These are phyloP conservation scores for Schizophyllum commune DNA, from an alignment of 1,284 basidiomycete species.

Conservation along the genomic window DNA sequence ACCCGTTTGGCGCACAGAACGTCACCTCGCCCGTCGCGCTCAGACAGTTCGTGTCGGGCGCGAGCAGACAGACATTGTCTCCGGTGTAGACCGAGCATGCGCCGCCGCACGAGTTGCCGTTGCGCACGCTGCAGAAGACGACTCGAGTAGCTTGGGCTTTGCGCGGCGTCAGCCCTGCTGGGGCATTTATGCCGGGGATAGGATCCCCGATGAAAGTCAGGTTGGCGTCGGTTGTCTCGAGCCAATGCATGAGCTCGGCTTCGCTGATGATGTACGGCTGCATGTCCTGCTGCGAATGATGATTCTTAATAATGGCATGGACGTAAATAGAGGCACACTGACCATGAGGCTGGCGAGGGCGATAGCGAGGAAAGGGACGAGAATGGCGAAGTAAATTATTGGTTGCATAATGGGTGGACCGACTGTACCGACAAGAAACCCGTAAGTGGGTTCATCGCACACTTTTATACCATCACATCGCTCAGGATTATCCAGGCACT, in stretches of 20 bases:
- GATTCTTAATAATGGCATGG: no score
- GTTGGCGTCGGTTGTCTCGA: slow-evolving; percentile 17
- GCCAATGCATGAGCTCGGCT: slow-evolving; percentile 14
- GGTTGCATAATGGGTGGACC: no score
- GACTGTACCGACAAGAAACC: no score
- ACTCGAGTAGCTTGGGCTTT: slow-evolving; percentile 13
- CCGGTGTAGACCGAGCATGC: slow-evolving; percentile 19
- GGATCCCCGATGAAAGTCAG: slow-evolving; percentile 18
- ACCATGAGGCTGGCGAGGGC: no score
- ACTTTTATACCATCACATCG: no score
- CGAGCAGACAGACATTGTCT: slow-evolving; percentile 13
- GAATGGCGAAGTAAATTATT: no score
- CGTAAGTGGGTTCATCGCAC: no score
- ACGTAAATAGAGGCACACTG: no score
- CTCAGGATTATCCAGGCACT: no score
- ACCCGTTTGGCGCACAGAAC: slow-evolving; percentile 15
- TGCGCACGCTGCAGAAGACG: slow-evolving; percentile 15
- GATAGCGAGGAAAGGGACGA: no score
- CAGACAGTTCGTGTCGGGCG: slow-evolving; percentile 19
- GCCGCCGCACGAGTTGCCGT: slow-evolving; percentile 16
- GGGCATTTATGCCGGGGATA: slow-evolving; percentile 2
- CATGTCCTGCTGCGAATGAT: no score
- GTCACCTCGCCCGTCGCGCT: slow-evolving; percentile 18
- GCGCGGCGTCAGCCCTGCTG: background rate
- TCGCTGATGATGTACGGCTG: background rate